Evolutionary conservation across 441 rosid species (phyloP).

Genomic region (Pelargonium cotyledonis): DNA sequence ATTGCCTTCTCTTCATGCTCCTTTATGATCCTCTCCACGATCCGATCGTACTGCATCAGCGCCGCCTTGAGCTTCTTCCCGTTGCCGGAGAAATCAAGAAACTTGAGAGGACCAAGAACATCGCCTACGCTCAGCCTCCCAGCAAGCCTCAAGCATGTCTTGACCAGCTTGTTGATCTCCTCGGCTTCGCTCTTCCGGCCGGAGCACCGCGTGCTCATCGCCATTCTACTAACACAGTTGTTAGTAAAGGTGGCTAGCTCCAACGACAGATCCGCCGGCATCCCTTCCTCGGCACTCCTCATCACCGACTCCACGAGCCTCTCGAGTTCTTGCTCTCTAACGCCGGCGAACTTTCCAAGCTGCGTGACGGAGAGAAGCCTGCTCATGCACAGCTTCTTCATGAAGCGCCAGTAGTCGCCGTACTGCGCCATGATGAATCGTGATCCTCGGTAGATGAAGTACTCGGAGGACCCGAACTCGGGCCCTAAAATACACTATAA

Average conservation of each 20-base stretch:
- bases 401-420: conserved; percentile 35
- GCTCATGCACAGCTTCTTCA: conserved; percentile 30
- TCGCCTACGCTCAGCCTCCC: conserved; percentile 40
- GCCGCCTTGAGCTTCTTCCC: conserved; percentile 37
- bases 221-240: conserved; percentile 36
- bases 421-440: conserved; percentile 32
- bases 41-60: conserved; percentile 30
- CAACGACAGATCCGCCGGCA: conserved; percentile 32
- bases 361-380: conserved; percentile 28
- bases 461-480: conserved; percentile 44
- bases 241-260: conserved; percentile 41
- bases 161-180: conserved; percentile 36
- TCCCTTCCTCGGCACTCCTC: conserved; percentile 29
- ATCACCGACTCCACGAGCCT: conserved; percentile 31
- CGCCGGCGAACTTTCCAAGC: conserved; percentile 17
- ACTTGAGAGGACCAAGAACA: conserved; percentile 42
- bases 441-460: conserved; percentile 39
- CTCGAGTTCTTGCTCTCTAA: conserved; percentile 28
- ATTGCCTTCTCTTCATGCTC: conserved; percentile 34
- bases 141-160: conserved; percentile 30
- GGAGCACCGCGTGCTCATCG: conserved; percentile 34
- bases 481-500: conserved; percentile 39
- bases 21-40: conserved; percentile 38
- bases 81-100: conserved; percentile 46
- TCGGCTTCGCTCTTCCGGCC: conserved; percentile 25